These are phyloP conservation scores for Hypoxylon sp. DNA, from an alignment of 2,329 filamentous ascomycete species.

Conservation along the genomic window DNA sequence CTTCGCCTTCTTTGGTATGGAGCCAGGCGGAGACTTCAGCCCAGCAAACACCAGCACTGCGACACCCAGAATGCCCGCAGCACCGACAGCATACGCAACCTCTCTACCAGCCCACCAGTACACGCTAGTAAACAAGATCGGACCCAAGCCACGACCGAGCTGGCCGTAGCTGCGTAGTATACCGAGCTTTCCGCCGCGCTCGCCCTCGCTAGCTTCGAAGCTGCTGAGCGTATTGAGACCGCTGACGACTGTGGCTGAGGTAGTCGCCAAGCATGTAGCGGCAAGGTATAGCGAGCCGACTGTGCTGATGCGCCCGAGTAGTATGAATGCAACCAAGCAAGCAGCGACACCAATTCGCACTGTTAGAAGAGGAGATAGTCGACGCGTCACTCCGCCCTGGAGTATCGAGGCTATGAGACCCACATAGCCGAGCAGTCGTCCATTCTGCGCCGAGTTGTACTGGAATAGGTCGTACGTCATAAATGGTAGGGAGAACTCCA, in stretches of 20 bases:
- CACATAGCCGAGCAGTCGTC: slow-evolving; percentile 86
- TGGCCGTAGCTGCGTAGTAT: slow-evolving; percentile 85
- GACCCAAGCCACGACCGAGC: slow-evolving; percentile 85
- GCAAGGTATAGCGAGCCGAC: slow-evolving; percentile 79
- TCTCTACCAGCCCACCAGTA: slow-evolving; percentile 99
- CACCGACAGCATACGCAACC: slow-evolving; percentile 82
- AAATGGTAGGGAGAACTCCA: slow-evolving; percentile 97
- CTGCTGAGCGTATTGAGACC: slow-evolving; percentile 91
- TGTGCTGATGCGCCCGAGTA: slow-evolving; percentile 75
- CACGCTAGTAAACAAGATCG: slow-evolving; percentile 88
- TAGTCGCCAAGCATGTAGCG: slow-evolving; percentile 84
- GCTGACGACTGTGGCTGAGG: slow-evolving; percentile 93
- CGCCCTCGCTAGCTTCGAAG: slow-evolving; percentile 81
- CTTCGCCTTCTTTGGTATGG: slow-evolving; percentile 38
- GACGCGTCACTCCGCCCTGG: slow-evolving; percentile 89
- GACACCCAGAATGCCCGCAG: slow-evolving; percentile 80
- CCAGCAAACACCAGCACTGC: slow-evolving; percentile 73
- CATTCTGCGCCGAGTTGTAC: slow-evolving; percentile 81
- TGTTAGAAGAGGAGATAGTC: slow-evolving; percentile 80
- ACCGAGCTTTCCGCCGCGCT: slow-evolving; percentile 87
- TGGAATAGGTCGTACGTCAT: slow-evolving; percentile 95
- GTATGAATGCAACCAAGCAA: slow-evolving; percentile 80
- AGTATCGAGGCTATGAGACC: slow-evolving; percentile 91
- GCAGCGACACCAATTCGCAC: slow-evolving; percentile 81
- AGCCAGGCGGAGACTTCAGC: slow-evolving; percentile 69